Base-by-base conservation (phyloP, 2,329 filamentous ascomycete species). In the Ophiostoma tasmaniense region DNA sequence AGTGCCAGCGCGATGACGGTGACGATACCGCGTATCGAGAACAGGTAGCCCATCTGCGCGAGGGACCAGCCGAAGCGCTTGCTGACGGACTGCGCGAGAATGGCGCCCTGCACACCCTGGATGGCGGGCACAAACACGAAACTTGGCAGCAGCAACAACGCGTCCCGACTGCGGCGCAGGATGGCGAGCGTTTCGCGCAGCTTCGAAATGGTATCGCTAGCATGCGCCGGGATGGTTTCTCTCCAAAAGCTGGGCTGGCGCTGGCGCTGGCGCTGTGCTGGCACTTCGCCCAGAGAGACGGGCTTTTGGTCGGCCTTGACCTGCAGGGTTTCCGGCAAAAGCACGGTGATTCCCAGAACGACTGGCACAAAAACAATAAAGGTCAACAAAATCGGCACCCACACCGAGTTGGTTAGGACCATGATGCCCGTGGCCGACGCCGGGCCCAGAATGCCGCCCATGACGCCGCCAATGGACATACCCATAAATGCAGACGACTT, bases 51-150 rank as follows among this genome's bases (percentile, higher is more conserved):
- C 0, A 77, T 78, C 68, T 81, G 76, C 22, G 78, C 79, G 35
- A 82, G 76, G 25, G 73, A 77, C 80, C 80, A 82, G 66, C 76
- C 76, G 64, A 81, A 82, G 69, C 81, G 74, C 68, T 80, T 81
- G 76, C 79, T 81, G 68, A 82, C 73, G 55, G 80, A 80, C 73
- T 82, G 80, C 4, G 77, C 74, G 37, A 82, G 73, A 0, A 76
- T 79, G 7, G 73, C 73, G 14, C 76, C 75, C 71, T 79, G 77
- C 6, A 78, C 77, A 0, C 75, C 71, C 67, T 74, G 74, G n/a
- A 80, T 73, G 13, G 80, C 78, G 50, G 75, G 76, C 67, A 76
- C 74, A 59, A 80, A 75, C 17, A 82, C 75, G 66, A 81, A 81
- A 0, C 76, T 77, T 22, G 79, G 72, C 1, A 82, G 74, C 39